These are phyloP conservation scores for Exophiala spinifera DNA, from an alignment of 2,329 filamentous ascomycete genomes.

Conservation along the genomic window DNA sequence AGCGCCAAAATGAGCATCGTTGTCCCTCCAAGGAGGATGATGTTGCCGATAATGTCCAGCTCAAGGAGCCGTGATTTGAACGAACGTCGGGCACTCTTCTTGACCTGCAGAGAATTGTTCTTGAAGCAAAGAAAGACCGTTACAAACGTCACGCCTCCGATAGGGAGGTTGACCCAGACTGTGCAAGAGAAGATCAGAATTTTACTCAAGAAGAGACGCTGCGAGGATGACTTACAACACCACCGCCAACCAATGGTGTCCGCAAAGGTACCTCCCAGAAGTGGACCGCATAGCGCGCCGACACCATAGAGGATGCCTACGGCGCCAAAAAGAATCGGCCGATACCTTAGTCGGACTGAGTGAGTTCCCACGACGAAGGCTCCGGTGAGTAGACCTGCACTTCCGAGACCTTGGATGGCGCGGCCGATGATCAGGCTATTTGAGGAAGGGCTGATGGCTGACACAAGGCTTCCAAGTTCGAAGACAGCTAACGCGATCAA, in stretches of 20 bases:
- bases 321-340: slow-evolving; percentile 36
- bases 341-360: slow-evolving; percentile 34
- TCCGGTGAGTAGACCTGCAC: slow-evolving; percentile 38
- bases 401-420: slow-evolving; percentile 35
- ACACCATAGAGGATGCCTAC: slow-evolving; percentile 31
- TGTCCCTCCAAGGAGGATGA: slow-evolving; percentile 50
- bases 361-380: slow-evolving; percentile 41
- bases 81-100: not conserved
- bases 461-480: slow-evolving; percentile 32
- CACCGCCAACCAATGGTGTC: slow-evolving; percentile 30
- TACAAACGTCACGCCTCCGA: slow-evolving; percentile 37
- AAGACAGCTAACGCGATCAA: slow-evolving; percentile 33
- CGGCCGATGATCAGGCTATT: slow-evolving; percentile 33
- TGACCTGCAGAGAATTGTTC: not conserved
- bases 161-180: slow-evolving; percentile 39
- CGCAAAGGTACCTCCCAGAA: slow-evolving; percentile 38
- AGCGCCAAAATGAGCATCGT: slow-evolving; percentile 26
- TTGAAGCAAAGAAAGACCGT: slow-evolving; percentile 18
- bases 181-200: not conserved
- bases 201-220: slow-evolving; percentile 22
- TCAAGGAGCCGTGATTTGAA: slow-evolving; percentile 25
- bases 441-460: slow-evolving; percentile 29
- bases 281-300: slow-evolving; percentile 34
- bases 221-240: slow-evolving; percentile 23
- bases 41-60: slow-evolving; percentile 57